phyloP scores from a whole-genome alignment of 192 early-diverging fungal genomes.

The Linnemannia hyalina region DNA sequence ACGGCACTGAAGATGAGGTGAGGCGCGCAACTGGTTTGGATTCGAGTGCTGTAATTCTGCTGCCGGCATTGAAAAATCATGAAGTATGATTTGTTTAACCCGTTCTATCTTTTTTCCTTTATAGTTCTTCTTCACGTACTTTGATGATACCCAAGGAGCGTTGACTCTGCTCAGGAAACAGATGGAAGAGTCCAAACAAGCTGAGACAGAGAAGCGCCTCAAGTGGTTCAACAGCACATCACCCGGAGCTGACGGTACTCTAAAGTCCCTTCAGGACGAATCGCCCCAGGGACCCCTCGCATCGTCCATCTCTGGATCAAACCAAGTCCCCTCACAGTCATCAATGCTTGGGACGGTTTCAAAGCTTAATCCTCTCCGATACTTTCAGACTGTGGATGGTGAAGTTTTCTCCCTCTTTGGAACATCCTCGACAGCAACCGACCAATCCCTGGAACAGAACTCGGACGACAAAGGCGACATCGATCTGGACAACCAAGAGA shows the following conservation, averaged over 20 bases:
- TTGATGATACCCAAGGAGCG: constrained; percentile 63
- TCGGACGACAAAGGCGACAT: constrained; percentile 24
- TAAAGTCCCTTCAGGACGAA: constrained; percentile 4
- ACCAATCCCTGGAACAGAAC: background rate
- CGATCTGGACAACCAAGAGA: constrained; percentile 15
- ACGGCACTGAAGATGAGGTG: constrained; percentile 72
- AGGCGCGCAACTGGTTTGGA: background rate
- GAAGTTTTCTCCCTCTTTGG: background rate
- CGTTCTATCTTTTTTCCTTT: background rate
- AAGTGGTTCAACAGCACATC: constrained; percentile 12
- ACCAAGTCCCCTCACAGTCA: background rate
- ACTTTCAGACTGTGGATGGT: background rate
- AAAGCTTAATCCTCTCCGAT: constrained; percentile 19
- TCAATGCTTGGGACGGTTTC: background rate
- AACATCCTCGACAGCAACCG: constrained; percentile 22
- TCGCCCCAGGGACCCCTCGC: constrained; percentile 23
- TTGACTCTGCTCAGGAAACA: constrained; percentile 29
- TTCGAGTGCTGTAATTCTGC: background rate
- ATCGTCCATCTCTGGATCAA: constrained; percentile 11
- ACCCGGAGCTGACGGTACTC: background rate
- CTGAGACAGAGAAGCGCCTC: background rate
- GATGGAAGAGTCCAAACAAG: constrained; percentile 28
- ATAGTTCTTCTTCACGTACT: constrained; percentile 76
- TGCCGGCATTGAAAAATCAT: background rate
- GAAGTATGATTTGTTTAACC: background rate